These are phyloP conservation scores for Malus asiatica DNA, from an alignment of 306 rosid species.

Conservation along the genomic window DNA sequence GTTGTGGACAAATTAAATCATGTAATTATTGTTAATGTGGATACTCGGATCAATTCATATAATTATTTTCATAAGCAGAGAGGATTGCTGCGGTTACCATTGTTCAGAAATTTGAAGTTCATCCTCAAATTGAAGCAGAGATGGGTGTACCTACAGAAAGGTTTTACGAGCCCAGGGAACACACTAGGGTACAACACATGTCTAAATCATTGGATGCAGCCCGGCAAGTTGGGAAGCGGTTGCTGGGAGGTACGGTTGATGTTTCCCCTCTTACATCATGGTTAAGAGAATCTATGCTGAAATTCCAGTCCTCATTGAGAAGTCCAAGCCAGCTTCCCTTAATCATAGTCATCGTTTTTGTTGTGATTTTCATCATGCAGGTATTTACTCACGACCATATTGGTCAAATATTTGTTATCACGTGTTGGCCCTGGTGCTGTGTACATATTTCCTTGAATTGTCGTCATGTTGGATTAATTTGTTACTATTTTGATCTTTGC, in stretches of 20 bases:
- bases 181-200: slow-evolving; percentile 9
- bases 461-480: neutral
- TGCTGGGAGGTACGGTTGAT: slow-evolving; percentile 30
- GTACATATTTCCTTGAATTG: neutral
- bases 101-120: slow-evolving; percentile 30
- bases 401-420: neutral
- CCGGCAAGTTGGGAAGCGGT: slow-evolving; percentile 23
- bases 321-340: slow-evolving; percentile 62
- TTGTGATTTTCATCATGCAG: slow-evolving; percentile 89
- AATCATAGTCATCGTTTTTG: slow-evolving; percentile 47
- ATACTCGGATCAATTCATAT: neutral
- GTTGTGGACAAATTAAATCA: neutral
- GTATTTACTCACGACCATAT: slow-evolving; percentile 27
- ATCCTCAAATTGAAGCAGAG: slow-evolving; percentile 29
- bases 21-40: neutral
- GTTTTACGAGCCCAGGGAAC: slow-evolving; percentile 31
- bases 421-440: neutral
- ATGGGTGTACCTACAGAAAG: slow-evolving; percentile 40
- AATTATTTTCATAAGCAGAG: slow-evolving; percentile 32
- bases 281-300: slow-evolving; percentile 36
- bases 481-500: neutral
- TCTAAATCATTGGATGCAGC: slow-evolving; percentile 16
- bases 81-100: slow-evolving; percentile 13
- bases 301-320: slow-evolving; percentile 43
- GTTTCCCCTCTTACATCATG: slow-evolving; percentile 33